phyloP scores from a whole-genome alignment of 805 yeast genomes.

The Ogataea paraovalis region DNA sequence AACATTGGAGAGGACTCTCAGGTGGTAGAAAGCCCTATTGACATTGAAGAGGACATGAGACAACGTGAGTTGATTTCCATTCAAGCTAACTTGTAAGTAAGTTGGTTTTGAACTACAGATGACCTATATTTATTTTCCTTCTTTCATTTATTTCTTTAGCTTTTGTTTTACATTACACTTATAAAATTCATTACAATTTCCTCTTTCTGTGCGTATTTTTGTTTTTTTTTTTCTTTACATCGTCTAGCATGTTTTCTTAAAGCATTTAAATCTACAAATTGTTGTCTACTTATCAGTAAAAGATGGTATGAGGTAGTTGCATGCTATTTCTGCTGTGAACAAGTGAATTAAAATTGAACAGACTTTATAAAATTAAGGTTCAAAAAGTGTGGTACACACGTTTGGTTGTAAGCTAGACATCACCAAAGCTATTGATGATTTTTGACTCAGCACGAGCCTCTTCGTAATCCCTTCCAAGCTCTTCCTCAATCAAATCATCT shows the following conservation, averaged over 20 bases:
- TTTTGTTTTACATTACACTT: neutral
- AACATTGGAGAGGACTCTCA: neutral
- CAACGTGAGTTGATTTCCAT: conserved; percentile 19
- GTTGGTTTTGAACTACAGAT: too few relatives aligned
- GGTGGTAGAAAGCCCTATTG: neutral
- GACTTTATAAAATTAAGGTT: neutral
- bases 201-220: neutral
- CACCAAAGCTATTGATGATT: conserved; percentile 1
- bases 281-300: neutral
- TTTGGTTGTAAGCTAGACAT: conserved; percentile 1
- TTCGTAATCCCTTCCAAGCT: conserved; percentile 23
- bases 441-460: conserved; percentile 4
- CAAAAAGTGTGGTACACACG: neutral
- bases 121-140: neutral
- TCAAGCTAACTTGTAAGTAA: conserved; percentile 15
- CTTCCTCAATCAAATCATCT: conserved; percentile 41
- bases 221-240: neutral
- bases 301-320: neutral
- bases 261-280: neutral
- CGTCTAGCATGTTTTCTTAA: neutral
- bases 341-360: neutral
- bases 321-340: neutral
- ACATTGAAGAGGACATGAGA: conserved; percentile 14
- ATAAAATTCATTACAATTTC: neutral
- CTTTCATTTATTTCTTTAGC: neutral